Conservation (phyloP, 129 eudicot species). For the Gnaphalium uliginosum region DNA sequence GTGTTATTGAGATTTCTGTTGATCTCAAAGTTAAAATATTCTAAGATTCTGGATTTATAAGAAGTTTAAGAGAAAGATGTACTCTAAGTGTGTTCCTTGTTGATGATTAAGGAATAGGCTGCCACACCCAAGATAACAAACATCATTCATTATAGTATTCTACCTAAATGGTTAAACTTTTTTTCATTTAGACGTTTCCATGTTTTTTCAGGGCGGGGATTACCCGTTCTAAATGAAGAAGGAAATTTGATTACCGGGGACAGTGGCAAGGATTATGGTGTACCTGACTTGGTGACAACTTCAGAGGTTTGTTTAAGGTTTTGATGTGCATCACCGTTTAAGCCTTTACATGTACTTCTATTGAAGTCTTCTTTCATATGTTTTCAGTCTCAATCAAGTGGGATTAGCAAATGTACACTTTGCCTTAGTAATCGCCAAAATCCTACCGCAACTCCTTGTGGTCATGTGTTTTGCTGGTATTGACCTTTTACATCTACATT, state of each 20-base stretch:
- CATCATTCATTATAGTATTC: neutral
- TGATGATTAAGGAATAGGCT: neutral
- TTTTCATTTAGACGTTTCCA: neutral
- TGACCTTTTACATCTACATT: conserved; percentile 8
- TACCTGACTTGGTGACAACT: conserved; percentile 50
- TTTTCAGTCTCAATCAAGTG: conserved; percentile 54
- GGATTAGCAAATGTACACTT: conserved; percentile 87
- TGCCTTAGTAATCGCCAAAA: conserved; percentile 94
- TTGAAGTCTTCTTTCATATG: conserved; percentile 12
- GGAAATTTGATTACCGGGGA: conserved; percentile 71
- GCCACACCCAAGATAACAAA: conserved; percentile 1
- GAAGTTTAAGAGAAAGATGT: neutral
- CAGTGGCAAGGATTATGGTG: conserved; percentile 49
- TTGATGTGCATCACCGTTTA: conserved; percentile 1
- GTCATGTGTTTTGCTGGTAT: conserved; percentile 99
- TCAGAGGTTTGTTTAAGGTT: conserved; percentile 60
- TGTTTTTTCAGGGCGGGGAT: conserved; percentile 67
- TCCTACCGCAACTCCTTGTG: conserved; percentile 98
- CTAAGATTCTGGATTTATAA: conserved; percentile 2
- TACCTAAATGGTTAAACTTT: neutral
- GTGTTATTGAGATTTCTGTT: neutral
- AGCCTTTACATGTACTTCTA: neutral
- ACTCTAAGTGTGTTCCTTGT: neutral
- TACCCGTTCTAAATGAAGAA: conserved; percentile 87
- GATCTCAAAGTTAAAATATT: neutral